Base-by-base conservation (phyloP, 2,329 filamentous ascomycete species). In the Trematosphaeria pertusa region DNA sequence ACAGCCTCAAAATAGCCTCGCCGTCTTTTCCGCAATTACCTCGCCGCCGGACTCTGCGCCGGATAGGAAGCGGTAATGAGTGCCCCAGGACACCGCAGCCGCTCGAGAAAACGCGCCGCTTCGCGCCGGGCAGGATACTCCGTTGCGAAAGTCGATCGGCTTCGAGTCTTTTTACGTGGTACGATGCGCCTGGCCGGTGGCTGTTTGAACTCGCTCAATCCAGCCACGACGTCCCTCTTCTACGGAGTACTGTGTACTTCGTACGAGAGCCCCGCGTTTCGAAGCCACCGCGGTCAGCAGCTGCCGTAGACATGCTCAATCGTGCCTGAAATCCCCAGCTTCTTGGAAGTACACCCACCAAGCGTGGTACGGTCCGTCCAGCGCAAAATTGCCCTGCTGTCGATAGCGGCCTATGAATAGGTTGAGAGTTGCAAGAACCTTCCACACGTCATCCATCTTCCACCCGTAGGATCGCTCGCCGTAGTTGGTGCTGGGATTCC, bases 381-480 rank as follows among this genome's bases (percentile, higher is more conserved):
- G 44, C 18, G 61, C 52, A 28, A 61, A 56, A 18, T 38, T 43
- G 4, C 60, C 59, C 42, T 68, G 62, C 48, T 54, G 55, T 19
- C 62, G 58, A 52, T 57, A 67, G 34, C 65, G 37, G 9, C 64
- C 64, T 35, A 69, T 65, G 44, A 59, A 68, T 19, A 65, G 30
- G 15, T 66, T 68, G 12, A 68, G 48, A 42, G 59, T 60, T 11
- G 61, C 49, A 22, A 67, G 49, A 12, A 65, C 61, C 24, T 62
- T 61, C 32, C 47, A 45, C 2, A 65, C 24, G 6, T 62, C 56
- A 10, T 45, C 28, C 46, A 36, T 48, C 28, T 44, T 40, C 46
- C 64, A 65, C 14, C 54, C 57, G 35, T 62, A 67, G 45, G 64
- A 65, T 18, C 46, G 35, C 2, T 39, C 50, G 9, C 52, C 56